Evolutionary conservation across 371 early-diverging fungal species (phyloP), one percentile per base, ranked within the genome.

Genomic region (Globomyces sp.): DNA sequence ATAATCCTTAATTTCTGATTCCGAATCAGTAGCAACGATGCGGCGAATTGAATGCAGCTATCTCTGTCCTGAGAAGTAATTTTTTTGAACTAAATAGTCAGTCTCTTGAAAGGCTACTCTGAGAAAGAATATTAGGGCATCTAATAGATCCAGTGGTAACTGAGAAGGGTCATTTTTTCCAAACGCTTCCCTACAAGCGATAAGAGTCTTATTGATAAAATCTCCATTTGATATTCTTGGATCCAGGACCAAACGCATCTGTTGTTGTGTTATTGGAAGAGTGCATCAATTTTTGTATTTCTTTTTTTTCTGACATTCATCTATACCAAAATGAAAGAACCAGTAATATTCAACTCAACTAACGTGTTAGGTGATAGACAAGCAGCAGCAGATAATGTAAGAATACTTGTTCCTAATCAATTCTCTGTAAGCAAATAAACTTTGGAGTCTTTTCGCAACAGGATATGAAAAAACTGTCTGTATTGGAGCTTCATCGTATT

Each of bases 371-470:
- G n/a, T 63, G 24, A 24, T 24, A 24, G 24, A 24, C 24, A 57
- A 63, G 9, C 59, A 55, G 24, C 24, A 24, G 24, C 8, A 39
- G 24, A 64, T 13, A 43, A 42, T 36, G 50, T 63, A 11, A 51
- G 36, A 53, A 48, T 39, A 60, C 61, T 39, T 63, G 50, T 46
- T 13, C 39, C 58, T 34, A 37, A 46, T 39, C 36, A 55, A 68
- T 34, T 60, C 34, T 39, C 46, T 55, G 90, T 77, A 91, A 90
- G 68, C 83, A 89, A 64, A 90, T 96, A 73, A 89, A 92, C 74
- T 96, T 96, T 81, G 92, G 93, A 64, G 91, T 92, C 11, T 80
- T 96, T 53, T 90, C 92, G 64, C 85, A 89, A 24, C 89, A 87
- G 75, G 92, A 91, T 68, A 90, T 91, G 76, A 86, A 87, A 64